Evolutionary conservation across 257 asterid species (phyloP).

Genomic region (Cruciata laevipes): DNA sequence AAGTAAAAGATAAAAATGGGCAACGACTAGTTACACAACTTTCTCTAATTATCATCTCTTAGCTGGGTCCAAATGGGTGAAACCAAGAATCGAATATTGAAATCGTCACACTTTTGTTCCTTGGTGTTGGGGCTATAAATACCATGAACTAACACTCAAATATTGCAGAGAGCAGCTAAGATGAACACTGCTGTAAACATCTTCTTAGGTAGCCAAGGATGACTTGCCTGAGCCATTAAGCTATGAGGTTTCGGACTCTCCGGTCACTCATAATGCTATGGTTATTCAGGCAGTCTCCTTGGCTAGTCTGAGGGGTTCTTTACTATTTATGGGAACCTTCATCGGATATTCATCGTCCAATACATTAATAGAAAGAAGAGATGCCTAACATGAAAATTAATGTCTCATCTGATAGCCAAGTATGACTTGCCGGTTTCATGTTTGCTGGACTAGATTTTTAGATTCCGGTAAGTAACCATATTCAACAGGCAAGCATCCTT

Average conservation of each 20-base stretch:
- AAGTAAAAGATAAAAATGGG: too few relatives aligned
- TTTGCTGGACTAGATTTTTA: too few relatives aligned
- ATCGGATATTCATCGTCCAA: too few relatives aligned
- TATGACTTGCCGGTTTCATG: constrained; percentile 5
- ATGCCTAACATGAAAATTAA: constrained; percentile 37
- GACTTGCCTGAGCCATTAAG: constrained; percentile 37
- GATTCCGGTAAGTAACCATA: not conserved
- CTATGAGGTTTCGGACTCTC: not conserved
- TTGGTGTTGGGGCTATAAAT: constrained; percentile 4
- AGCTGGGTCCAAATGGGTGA: not conserved
- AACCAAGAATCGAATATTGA: not conserved
- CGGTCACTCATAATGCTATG: not conserved
- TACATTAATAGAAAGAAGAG: constrained; percentile 16
- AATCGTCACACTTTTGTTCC: not conserved
- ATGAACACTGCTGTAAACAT: constrained; percentile 35
- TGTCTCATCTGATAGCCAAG: constrained; percentile 56
- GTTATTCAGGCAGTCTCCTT: constrained; percentile 41
- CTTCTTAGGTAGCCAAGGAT: constrained; percentile 70
- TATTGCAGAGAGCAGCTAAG: constrained; percentile 19
- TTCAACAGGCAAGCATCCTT: not conserved
- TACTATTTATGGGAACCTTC: not conserved
- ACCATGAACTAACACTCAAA: not conserved
- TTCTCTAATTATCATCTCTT: too few relatives aligned
- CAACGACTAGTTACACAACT: too few relatives aligned
- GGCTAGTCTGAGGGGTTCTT: constrained; percentile 40